Conservation (phyloP, 306 rosid species). For the Corylus americana region DNA sequence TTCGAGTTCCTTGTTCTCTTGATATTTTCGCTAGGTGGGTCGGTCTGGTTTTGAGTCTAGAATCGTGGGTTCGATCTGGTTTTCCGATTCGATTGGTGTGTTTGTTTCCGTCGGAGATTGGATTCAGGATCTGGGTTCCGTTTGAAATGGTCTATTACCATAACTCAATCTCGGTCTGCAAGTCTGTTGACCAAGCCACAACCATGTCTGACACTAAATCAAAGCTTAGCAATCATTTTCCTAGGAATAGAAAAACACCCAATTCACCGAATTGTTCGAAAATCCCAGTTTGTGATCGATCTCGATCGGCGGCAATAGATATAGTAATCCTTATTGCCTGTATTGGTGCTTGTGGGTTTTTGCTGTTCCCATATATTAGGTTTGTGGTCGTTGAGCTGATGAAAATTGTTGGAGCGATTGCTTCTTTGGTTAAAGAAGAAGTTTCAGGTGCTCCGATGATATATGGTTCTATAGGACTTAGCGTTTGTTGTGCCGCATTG, state of each 20-base stretch:
- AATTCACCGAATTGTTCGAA: slow-evolving; percentile 52
- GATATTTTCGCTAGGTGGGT: slow-evolving; percentile 33
- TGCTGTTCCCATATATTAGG: slow-evolving; percentile 66
- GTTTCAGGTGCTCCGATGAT: slow-evolving; percentile 64
- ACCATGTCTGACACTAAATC: slow-evolving; percentile 68
- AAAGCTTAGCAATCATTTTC: slow-evolving; percentile 33
- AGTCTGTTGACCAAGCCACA: slow-evolving; percentile 72
- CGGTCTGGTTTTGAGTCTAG: slow-evolving; percentile 41
- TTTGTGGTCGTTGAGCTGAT: slow-evolving; percentile 38
- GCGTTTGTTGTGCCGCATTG: slow-evolving; percentile 60
- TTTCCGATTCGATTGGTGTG: slow-evolving; percentile 27
- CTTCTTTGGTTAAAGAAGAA: slow-evolving; percentile 65
- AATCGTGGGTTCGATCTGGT: slow-evolving; percentile 42
- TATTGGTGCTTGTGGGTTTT: slow-evolving; percentile 59
- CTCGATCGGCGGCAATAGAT: slow-evolving; percentile 77
- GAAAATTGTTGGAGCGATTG: slow-evolving; percentile 31
- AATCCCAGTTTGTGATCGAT: slow-evolving; percentile 62
- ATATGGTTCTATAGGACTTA: slow-evolving; percentile 60
- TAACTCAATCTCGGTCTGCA: slow-evolving; percentile 91
- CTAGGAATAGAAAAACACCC: slow-evolving; percentile 45
- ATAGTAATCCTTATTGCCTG: slow-evolving; percentile 70
- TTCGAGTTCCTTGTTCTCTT: slow-evolving; percentile 23
- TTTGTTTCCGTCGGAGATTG: slow-evolving; percentile 36
- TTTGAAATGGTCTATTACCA: slow-evolving; percentile 94
- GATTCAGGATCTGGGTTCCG: slow-evolving; percentile 26